Conservation (phyloP, 2,329 filamentous ascomycete species). For the Botrytis fabae region DNA sequence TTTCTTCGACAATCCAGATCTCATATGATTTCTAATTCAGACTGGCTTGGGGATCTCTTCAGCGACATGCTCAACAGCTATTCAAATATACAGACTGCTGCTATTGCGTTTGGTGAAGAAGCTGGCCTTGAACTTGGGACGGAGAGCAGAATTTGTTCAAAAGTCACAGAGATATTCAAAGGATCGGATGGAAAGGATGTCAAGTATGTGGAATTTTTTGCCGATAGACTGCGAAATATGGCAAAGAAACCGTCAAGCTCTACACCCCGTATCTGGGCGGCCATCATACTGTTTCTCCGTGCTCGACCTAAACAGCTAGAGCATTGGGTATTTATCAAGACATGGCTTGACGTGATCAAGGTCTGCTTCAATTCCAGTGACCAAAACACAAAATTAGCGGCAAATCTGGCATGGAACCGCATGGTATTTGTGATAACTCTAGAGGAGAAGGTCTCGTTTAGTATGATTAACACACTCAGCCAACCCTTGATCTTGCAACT, state of each 20-base stretch:
- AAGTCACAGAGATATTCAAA: conserved; percentile 64
- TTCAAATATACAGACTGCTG: conserved; percentile 72
- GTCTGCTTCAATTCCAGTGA: conserved; percentile 82
- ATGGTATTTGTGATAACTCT: conserved; percentile 74
- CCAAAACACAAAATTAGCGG: conserved; percentile 67
- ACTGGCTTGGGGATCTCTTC: conserved; percentile 84
- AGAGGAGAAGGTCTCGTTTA: conserved; percentile 55
- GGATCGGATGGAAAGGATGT: conserved; percentile 36
- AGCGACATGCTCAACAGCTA: conserved; percentile 77
- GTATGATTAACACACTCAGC: conserved; percentile 62
- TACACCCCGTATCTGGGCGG: conserved; percentile 88
- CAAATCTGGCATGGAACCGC: conserved; percentile 83
- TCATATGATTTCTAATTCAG: conserved; percentile 68
- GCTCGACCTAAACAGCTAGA: conserved; percentile 57
- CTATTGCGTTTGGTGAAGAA: conserved; percentile 72
- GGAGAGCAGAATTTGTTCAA: conserved; percentile 66
- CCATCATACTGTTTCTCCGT: conserved; percentile 75
- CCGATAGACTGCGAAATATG: conserved; percentile 67
- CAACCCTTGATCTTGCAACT: conserved; percentile 70
- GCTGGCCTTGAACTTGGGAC: conserved; percentile 68
- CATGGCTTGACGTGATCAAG: conserved; percentile 79
- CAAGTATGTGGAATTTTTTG: conserved; percentile 69
- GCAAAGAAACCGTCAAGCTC: conserved; percentile 60
- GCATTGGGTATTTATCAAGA: conserved; percentile 69
- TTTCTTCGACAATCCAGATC: conserved; percentile 70